These are phyloP conservation scores for Xylaria sp. DNA, from an alignment of 2,329 filamentous ascomycete genomes.

Conservation along the genomic window DNA sequence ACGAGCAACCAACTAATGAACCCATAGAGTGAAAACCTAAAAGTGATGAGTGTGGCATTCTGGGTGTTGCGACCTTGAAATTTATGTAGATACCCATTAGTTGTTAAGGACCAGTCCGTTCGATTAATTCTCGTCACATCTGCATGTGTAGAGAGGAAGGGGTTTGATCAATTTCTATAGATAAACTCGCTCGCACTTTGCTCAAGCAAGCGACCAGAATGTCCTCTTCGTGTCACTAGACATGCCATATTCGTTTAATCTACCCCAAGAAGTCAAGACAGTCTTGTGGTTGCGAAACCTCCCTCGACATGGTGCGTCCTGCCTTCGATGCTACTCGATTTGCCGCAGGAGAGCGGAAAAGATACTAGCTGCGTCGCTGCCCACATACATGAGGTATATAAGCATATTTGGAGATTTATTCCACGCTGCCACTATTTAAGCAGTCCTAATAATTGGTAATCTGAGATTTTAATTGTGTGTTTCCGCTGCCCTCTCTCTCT, in stretches of 20 bases:
- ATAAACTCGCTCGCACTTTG: neutral
- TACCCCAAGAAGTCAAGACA: neutral
- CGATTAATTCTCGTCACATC: neutral
- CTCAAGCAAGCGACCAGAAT: neutral
- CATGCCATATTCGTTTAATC: neutral
- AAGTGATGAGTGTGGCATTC: neutral
- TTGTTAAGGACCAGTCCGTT: neutral
- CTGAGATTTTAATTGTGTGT: too few relatives aligned
- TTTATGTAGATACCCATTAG: slow-evolving; percentile 22
- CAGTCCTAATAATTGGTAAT: neutral
- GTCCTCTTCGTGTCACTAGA: neutral
- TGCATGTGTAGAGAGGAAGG: neutral
- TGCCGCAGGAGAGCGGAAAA: neutral
- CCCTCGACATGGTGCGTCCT: neutral
- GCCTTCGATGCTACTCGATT: neutral
- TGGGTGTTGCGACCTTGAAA: slow-evolving; percentile 8
- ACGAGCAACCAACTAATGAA: neutral
- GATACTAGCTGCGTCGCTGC: neutral
- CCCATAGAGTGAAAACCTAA: neutral
- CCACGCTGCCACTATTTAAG: too few relatives aligned
- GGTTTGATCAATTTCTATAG: neutral
- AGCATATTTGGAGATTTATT: too few relatives aligned
- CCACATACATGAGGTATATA: neutral
- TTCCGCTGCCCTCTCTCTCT: neutral
- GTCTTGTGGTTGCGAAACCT: neutral